These are phyloP conservation scores for Coprinopsis strossmayeri DNA, from an alignment of 768 basidiomycete genomes.

Conservation along the genomic window DNA sequence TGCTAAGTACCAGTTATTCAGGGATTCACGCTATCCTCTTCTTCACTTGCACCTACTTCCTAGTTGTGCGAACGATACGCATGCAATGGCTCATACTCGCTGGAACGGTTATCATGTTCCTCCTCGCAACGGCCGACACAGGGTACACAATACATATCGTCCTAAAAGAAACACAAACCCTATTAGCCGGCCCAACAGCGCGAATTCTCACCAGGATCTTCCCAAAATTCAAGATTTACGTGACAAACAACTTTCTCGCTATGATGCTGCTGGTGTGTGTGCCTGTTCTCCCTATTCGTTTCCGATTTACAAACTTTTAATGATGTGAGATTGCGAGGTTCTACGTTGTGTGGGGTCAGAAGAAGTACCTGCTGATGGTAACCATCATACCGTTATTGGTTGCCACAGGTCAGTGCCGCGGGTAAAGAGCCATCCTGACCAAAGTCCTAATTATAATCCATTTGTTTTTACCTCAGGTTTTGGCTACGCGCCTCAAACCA, in stretches of 20 bases:
- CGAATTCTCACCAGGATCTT: conserved; percentile 5
- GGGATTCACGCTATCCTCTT: not conserved
- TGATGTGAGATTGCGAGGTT: conserved; percentile 9
- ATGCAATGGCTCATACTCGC: conserved; percentile 5
- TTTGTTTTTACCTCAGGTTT: no score
- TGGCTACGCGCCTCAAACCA: not conserved
- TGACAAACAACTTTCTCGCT: conserved; percentile 9
- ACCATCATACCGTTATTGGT: not conserved
- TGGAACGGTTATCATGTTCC: not conserved
- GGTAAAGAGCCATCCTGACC: no score
- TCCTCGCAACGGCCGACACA: not conserved
- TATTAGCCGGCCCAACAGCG: not conserved
- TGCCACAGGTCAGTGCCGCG: conserved; percentile 4
- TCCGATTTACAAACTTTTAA: not conserved
- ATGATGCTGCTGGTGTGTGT: conserved; percentile 8
- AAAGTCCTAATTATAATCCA: no score
- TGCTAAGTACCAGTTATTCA: not conserved
- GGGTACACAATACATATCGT: not conserved
- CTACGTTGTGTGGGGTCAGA: conserved; percentile 16
- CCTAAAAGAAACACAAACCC: not conserved
- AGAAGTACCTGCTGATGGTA: conserved; percentile 10
- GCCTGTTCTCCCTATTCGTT: not conserved
- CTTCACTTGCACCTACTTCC: conserved; percentile 7
- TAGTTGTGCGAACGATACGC: conserved; percentile 8
- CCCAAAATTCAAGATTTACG: conserved; percentile 2